Evolutionary conservation across 2,329 filamentous ascomycete genomes (phyloP), one percentile per base, ranked within the genome.

Genomic region (Blastomyces gilchristii): DNA sequence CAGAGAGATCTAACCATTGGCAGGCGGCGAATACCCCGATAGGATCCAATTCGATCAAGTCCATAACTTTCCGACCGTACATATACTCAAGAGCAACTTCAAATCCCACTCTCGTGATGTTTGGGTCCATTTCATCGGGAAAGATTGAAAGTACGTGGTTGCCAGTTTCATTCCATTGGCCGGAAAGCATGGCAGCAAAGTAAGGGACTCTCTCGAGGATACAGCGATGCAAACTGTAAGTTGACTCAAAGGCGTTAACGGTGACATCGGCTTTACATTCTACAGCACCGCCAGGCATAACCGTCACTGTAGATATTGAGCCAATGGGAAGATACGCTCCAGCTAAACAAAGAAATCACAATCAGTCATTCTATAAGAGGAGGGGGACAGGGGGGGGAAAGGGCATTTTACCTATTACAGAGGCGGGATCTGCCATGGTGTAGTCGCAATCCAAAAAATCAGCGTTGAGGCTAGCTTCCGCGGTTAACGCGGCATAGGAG

Each of bases 121-220:
- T 59, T 47, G 18, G 39, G 31, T 59, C 57, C 57, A 47, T 59
- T 25, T 59, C 57, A 11, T 11, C 31, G 2, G 57, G 57, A 16
- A 47, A 47, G 8, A 59, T 22, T 47, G 39, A 12, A 47, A 59
- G n/a, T 14, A 6, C 16, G 6, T 22, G 16, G 11, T 34, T 28
- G n/a, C 28, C 34, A 47, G 16, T 49, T 49, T 59, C 57, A 11
- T 4, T 31, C 57, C 57, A 59, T 11, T 47, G 25, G 14, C 22
- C 39, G 12, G 57, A 47, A 59, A 59, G 31, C 57, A 59, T 59
- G 2, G 57, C 57, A 34, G 22, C 31, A 47, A 59, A 59, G 43
- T 47, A 59, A 34, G 57, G 41, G 8, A 14, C 14, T 16, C 39
- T 28, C 37, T 16, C 39, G n/a, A 59, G 39, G 16, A 47, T 31